phyloP scores from a whole-genome alignment of 2,329 filamentous ascomycete species.

The Aureobasidium sp. region DNA sequence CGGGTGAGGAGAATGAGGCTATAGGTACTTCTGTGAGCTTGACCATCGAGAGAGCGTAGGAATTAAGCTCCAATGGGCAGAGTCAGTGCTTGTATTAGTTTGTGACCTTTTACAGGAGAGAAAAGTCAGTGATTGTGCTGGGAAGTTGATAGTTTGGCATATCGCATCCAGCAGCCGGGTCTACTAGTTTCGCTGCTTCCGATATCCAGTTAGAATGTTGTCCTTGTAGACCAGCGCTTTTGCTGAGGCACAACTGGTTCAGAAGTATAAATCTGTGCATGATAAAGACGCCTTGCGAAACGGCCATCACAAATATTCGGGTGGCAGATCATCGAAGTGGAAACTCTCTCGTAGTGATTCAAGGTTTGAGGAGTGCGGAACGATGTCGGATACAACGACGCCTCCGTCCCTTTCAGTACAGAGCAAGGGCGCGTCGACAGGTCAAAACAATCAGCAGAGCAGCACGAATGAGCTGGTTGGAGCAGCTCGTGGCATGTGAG shows the following conservation, averaged over 20 bases:
- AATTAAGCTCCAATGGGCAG: too few species aligned
- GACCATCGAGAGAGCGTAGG: too few species aligned
- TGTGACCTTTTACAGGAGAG: too few species aligned
- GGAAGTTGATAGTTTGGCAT: background rate
- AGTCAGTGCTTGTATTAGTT: too few species aligned
- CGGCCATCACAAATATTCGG: background rate
- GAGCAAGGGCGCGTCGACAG: background rate
- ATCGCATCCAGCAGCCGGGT: background rate
- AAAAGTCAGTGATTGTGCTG: too few species aligned
- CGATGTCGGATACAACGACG: background rate
- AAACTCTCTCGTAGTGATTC: background rate
- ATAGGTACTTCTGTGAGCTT: background rate
- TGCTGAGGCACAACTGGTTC: too few species aligned
- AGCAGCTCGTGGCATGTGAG: constrained; percentile 13
- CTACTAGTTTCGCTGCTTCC: background rate
- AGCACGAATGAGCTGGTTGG: constrained; percentile 1
- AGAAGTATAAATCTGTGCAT: background rate
- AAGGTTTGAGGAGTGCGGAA: background rate
- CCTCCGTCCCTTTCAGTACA: background rate
- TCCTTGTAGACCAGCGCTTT: background rate
- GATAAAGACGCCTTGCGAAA: background rate
- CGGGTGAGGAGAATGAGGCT: background rate
- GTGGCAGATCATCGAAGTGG: background rate
- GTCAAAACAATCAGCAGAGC: background rate
- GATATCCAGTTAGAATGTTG: background rate